phyloP scores from a whole-genome alignment of 495 filamentous ascomycete species.

The Aspergillus heteromorphus region DNA sequence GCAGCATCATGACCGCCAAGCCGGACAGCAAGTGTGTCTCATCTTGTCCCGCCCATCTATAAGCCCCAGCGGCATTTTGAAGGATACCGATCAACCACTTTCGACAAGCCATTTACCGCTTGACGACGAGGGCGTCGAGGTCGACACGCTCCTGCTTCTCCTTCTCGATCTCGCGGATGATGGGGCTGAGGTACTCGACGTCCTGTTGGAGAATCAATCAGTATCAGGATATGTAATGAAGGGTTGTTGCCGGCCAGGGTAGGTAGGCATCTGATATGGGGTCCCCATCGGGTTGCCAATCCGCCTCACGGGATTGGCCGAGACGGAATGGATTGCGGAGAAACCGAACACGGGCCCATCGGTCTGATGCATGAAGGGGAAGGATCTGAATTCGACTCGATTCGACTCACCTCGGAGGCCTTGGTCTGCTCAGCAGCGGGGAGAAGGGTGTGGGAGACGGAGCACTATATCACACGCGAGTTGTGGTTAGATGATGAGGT shows the following conservation, averaged over 20 bases:
- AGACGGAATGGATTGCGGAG: conserved; percentile 20
- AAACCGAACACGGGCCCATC: conserved; percentile 15
- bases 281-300: conserved; percentile 34
- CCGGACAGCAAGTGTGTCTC: conserved; percentile 14
- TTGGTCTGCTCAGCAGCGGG: conserved; percentile 79
- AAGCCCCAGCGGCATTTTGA: conserved; percentile 17
- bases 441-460: conserved; percentile 78
- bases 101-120: conserved; percentile 37
- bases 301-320: conserved; percentile 39
- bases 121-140: conserved; percentile 74
- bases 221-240: neutral
- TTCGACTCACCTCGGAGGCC: conserved; percentile 56
- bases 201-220: conserved; percentile 48
- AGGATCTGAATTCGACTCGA: neutral
- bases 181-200: conserved; percentile 66
- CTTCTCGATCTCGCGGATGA: conserved; percentile 78
- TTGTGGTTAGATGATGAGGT: conserved; percentile 24
- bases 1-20: conserved; percentile 13
- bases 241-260: too few species aligned
- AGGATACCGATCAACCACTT: conserved; percentile 19
- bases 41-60: conserved; percentile 27
- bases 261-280: conserved; percentile 11
- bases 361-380: conserved; percentile 9
- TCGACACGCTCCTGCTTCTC: conserved; percentile 76
- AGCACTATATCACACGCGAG: conserved; percentile 55